phyloP scores from a whole-genome alignment of 2,329 filamentous ascomycete genomes.

The Claviceps sp. region DNA sequence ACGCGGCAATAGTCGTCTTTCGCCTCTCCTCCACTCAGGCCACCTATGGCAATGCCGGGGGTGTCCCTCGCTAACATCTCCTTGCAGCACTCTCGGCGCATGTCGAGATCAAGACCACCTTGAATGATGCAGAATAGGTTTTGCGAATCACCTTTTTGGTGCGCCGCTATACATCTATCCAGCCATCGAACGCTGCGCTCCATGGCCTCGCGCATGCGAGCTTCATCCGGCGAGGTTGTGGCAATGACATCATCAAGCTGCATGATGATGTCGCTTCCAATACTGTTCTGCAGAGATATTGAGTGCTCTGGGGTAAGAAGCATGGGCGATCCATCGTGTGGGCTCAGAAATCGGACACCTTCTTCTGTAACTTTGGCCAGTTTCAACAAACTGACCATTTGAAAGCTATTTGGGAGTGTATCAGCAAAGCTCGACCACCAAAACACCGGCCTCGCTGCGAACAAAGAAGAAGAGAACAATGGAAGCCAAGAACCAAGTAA shows the following conservation, averaged over 20 bases:
- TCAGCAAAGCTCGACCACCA: neutral
- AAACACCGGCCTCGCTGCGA: too few species aligned
- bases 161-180: slow-evolving; percentile 83
- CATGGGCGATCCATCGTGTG: slow-evolving; percentile 92
- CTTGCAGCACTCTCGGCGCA: slow-evolving; percentile 69
- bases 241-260: slow-evolving; percentile 97
- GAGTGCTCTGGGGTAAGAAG: slow-evolving; percentile 95
- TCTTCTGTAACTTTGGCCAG: slow-evolving; percentile 90
- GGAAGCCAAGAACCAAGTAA: neutral
- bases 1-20: slow-evolving; percentile 88
- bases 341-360: slow-evolving; percentile 89
- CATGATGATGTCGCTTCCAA: slow-evolving; percentile 98
- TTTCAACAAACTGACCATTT: slow-evolving; percentile 95
- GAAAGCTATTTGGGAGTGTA: slow-evolving; percentile 54
- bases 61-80: slow-evolving; percentile 87
- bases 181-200: slow-evolving; percentile 88
- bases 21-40: slow-evolving; percentile 85
- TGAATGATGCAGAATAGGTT: slow-evolving; percentile 99
- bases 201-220: slow-evolving; percentile 89
- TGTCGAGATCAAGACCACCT: slow-evolving; percentile 77
- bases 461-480: neutral
- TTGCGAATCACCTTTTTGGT: slow-evolving; percentile 68
- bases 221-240: slow-evolving; percentile 81
- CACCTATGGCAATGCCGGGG: slow-evolving; percentile 91
- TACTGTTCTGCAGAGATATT: slow-evolving; percentile 88